Percentiles rank a stretch among this genome's conserved stretches.
Evolutionary conservation across 805 yeast genomes (phyloP).

Genomic region (Metschnikowia lachancei): DNA sequence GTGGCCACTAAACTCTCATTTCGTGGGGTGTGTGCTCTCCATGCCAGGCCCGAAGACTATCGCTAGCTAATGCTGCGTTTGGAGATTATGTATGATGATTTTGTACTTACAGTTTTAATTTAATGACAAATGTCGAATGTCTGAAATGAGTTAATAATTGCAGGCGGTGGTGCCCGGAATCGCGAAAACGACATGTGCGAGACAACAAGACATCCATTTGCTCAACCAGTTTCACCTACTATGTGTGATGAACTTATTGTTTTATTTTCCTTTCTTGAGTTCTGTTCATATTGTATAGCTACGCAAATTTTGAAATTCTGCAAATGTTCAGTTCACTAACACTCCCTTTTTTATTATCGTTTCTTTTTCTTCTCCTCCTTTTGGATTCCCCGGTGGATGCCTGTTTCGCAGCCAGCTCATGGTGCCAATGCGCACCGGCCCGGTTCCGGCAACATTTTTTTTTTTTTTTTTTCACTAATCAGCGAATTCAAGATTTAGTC

Average conservation of each 20-base stretch:
- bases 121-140: neutral
- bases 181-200: neutral
- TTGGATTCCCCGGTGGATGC: too few relatives aligned
- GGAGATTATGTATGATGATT: slow-evolving; percentile 5
- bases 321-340: too few relatives aligned
- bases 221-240: too few relatives aligned
- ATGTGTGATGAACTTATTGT: too few relatives aligned
- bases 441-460: slow-evolving; percentile 4
- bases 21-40: neutral
- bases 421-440: slow-evolving; percentile 4
- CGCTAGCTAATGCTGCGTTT: neutral
- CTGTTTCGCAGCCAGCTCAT: neutral
- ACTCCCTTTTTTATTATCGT: too few relatives aligned
- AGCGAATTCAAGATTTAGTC: slow-evolving; percentile 2
- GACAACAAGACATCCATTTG: neutral
- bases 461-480: neutral
- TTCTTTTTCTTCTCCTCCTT: too few relatives aligned
- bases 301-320: too few relatives aligned
- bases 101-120: neutral
- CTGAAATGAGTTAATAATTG: too few relatives aligned
- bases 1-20: slow-evolving; percentile 67
- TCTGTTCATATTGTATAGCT: neutral
- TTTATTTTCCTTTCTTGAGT: neutral
- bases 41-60: too few relatives aligned
- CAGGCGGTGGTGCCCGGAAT: neutral